Conservation (phyloP, 805 yeast species). For the Kodamaea leandrae region DNA sequence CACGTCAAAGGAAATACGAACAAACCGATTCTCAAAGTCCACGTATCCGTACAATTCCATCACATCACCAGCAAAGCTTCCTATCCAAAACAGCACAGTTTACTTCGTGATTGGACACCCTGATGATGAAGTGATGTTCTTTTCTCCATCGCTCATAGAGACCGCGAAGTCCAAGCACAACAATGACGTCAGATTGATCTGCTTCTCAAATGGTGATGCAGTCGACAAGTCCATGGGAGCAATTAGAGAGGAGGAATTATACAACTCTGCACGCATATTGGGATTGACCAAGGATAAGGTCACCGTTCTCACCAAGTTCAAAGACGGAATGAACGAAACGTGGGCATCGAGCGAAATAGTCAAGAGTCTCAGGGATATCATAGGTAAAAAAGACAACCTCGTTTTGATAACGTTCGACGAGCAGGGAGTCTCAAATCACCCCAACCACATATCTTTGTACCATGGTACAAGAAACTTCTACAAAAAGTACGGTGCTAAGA, state of each 20-base stretch:
- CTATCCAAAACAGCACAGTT: constrained; percentile 35
- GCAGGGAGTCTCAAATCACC: constrained; percentile 78
- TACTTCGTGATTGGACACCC: constrained; percentile 86
- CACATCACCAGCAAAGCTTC: constrained; percentile 31
- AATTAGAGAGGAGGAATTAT: constrained; percentile 59
- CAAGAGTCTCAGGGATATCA: constrained; percentile 29
- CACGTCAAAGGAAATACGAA: constrained; percentile 27
- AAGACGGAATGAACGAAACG: constrained; percentile 62
- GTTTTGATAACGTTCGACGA: constrained; percentile 77
- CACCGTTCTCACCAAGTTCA: constrained; percentile 40
- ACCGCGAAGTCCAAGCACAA: constrained; percentile 43
- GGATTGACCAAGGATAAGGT: constrained; percentile 48
- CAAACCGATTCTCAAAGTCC: constrained; percentile 21
- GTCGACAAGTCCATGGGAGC: constrained; percentile 66
- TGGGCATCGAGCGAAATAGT: constrained; percentile 59
- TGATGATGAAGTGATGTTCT: constrained; percentile 98
- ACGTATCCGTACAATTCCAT: constrained; percentile 37
- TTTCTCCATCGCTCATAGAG: constrained; percentile 72
- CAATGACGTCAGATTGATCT: constrained; percentile 57
- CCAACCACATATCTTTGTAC: constrained; percentile 74
- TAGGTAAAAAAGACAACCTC: constrained; percentile 21
- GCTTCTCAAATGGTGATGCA: constrained; percentile 72
- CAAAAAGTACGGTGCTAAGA: constrained; percentile 15
- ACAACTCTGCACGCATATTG: constrained; percentile 50
- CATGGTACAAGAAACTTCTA: constrained; percentile 44